Base-by-base conservation (phyloP, 192 early-diverging fungal genomes). In the Geosiphon pyriformis region DNA sequence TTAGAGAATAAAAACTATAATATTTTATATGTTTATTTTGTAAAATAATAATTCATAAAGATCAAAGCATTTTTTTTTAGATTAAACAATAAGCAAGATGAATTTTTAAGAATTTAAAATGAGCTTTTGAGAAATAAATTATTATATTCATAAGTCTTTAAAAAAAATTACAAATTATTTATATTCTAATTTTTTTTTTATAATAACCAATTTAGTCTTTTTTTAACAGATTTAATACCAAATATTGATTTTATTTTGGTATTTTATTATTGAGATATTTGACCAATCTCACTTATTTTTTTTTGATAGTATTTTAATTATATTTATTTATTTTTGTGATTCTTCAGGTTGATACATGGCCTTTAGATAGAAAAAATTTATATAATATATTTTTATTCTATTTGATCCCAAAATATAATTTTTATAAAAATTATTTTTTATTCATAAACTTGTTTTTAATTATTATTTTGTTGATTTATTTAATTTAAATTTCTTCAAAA, bases 211-310 rank as follows among this genome's bases (percentile, higher is more conserved):
- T 15, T 20, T 48, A 90, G 85, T 11, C 69, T 94, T 34, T 70
- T 81, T 3, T 90, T 94, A 17, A 77, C 85, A 42, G 97, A 99
- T 61, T 73, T 99, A 69, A 90, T 90, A n/a, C 97, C 95, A 1
- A 99, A 95, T 76, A 82, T 96, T 26, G 97, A 95, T 4, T n/a
- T 71, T 98, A 59, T 96, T 85, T 70, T 99, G 97, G 97, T 99
- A 99, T 78, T 95, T 99, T 78, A 94, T 97, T 77, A 98, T 93
- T 56, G 97, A 99, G 73, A 95, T 99, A 74, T 99, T 99, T 82
- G 95, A 99, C 72, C 92, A 96, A 62, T 99, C 96, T 83, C 84
- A 95, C 30, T 68, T 83, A 4, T 98, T 99, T 70, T 99, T n/a
- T 97, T 74, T 65, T 94, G 69, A 72, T 87, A 20, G 94, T 96